Base-by-base conservation (phyloP, 495 filamentous ascomycete species). In the Aspergillus bridgeri region DNA sequence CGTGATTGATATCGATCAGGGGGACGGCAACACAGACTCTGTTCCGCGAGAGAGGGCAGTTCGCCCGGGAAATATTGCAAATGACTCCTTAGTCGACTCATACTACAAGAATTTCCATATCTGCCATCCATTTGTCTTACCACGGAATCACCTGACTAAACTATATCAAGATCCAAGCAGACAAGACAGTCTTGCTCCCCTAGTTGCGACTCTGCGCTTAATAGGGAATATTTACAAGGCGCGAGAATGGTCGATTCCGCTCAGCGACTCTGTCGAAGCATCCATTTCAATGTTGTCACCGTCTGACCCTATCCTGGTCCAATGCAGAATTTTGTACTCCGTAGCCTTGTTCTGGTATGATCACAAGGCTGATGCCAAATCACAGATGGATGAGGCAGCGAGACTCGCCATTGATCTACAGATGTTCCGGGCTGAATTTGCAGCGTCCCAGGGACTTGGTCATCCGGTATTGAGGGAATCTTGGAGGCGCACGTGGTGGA, bases 271-370 rank as follows among this genome's bases (percentile, higher is more conserved):
- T 22, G 57, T 53, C 20, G 67, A 69, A 42, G n/a, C 53, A 5
- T 66, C 29, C 80, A 83, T 82, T 72, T 83, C 59, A 77, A 83
- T 58, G 81, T 80, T 27, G 76, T 83, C 59, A 72, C 78, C 54
- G 67, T 13, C 38, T 7, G 80, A 71, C 57, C 65, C 69, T 1
- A 52, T 63, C 46, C 18, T 64, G 24, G 66, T 73, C 23, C 71
- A 69, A 51, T 66, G 60, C 21, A 68, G 63, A 27, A 48, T 91
- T 87, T 47, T 74, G 44, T 74, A 69, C 49, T 70, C 69, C 1
- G 62, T 74, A 4, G 65, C 54, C 9, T 38, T 72, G 44, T 74
- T 68, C 53, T 74, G 71, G 71, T 53, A 63, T 22, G 67, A 69
- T 27, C 46, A 66, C 13, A 68, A 67, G 24, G 27, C 6, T 29